Conservation (phyloP, 2,329 filamentous ascomycete genomes). For the Aspergillus chevalieri region DNA sequence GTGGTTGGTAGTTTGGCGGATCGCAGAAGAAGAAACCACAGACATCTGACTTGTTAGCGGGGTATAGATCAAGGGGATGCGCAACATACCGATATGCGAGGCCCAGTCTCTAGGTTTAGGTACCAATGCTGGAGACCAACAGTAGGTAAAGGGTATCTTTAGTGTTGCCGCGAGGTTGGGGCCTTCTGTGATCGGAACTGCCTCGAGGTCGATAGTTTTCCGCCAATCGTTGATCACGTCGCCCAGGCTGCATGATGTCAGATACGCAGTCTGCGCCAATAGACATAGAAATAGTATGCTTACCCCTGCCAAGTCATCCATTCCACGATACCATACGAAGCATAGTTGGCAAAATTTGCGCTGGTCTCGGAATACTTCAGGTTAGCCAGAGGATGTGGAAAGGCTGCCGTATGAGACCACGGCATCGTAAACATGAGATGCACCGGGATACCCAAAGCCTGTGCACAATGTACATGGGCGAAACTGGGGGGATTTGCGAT, state of each 20-base stretch:
- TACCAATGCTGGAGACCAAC: slow-evolving; percentile 40
- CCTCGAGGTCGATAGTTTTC: slow-evolving; percentile 36
- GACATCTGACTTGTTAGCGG: slow-evolving; percentile 20
- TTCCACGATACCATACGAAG: slow-evolving; percentile 45
- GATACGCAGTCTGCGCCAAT: not conserved
- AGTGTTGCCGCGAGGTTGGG: slow-evolving; percentile 32
- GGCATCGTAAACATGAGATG: slow-evolving; percentile 53
- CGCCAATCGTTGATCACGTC: slow-evolving; percentile 44
- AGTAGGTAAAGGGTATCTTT: slow-evolving; percentile 41
- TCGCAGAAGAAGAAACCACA: slow-evolving; percentile 45
- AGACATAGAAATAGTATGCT: not conserved
- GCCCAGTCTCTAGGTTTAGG: slow-evolving; percentile 39
- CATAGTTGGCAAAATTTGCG: slow-evolving; percentile 34
- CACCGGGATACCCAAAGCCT: slow-evolving; percentile 45
- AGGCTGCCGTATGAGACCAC: slow-evolving; percentile 40
- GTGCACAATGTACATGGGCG: slow-evolving; percentile 49
- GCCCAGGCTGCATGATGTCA: slow-evolving; percentile 26
- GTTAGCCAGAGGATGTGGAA: slow-evolving; percentile 48
- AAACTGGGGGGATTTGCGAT: slow-evolving; percentile 52
- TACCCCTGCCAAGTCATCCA: slow-evolving; percentile 48
- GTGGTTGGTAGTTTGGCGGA: slow-evolving; percentile 34
- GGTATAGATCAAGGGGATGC: not conserved
- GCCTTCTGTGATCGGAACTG: slow-evolving; percentile 31
- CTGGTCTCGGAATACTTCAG: slow-evolving; percentile 32
- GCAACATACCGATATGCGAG: slow-evolving; percentile 26